Conservation (phyloP, 306 rosid species). For the Pterocarpus santalinus region DNA sequence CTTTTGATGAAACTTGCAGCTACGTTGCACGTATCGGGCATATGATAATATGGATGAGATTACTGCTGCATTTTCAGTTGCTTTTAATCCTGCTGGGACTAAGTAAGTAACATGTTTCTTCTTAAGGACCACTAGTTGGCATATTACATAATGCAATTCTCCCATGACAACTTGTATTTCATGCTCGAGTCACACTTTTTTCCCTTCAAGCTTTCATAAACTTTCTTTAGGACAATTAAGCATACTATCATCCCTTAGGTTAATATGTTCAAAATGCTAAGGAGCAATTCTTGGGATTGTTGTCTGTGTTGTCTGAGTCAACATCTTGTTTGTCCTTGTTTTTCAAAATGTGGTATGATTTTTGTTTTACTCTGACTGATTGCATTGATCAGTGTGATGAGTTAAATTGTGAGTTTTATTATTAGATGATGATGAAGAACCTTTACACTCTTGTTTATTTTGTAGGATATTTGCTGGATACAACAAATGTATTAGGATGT, state of each 20-base stretch:
- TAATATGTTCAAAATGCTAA: constrained; percentile 1
- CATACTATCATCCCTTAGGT: constrained; percentile 18
- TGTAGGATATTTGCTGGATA: constrained; percentile 95
- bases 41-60: constrained; percentile 98
- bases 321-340: constrained; percentile 34
- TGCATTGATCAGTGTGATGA: constrained; percentile 7
- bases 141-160: constrained; percentile 4
- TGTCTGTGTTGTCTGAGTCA: constrained; percentile 34
- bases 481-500: constrained; percentile 87
- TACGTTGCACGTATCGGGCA: constrained; percentile 96
- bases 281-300: constrained; percentile 17
- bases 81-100: constrained; percentile 90
- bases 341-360: constrained; percentile 27
- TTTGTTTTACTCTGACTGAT: constrained; percentile 2
- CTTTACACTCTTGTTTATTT: constrained; percentile 36
- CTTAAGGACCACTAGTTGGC: constrained; percentile 35
- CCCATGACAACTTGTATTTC: constrained; percentile 21
- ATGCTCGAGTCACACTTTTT: constrained; percentile 1
- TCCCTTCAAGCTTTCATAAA: not conserved
- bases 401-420: constrained; percentile 11
- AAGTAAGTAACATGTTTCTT: constrained; percentile 64
- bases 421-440: constrained; percentile 18
- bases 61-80: constrained; percentile 87
- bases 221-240: constrained; percentile 12
- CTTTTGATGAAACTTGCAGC: constrained; percentile 62